Conservation (phyloP, 768 basidiomycete genomes). For the Trametes maxima region DNA sequence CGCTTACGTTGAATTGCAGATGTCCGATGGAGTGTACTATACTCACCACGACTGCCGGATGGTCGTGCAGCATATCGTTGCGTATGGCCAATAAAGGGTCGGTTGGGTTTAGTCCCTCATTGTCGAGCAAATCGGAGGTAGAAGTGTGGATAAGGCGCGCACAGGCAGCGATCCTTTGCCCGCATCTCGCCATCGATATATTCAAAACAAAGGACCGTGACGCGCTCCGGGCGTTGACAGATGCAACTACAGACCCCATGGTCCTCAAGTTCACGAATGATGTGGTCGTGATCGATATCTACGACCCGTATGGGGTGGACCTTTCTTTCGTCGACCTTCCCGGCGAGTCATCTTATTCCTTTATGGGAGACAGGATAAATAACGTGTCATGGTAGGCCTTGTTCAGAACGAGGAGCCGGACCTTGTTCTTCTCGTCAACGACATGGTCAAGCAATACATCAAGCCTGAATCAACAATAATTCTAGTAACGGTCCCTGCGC, state of each 20-base stretch:
- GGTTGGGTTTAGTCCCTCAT: conserved; percentile 32
- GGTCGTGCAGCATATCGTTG: conserved; percentile 32
- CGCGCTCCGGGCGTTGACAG: conserved; percentile 30
- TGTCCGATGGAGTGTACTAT: conserved; percentile 26
- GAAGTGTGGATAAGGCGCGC: conserved; percentile 50
- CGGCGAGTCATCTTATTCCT: conserved; percentile 33
- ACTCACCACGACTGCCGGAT: conserved; percentile 24
- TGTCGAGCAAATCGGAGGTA: conserved; percentile 37
- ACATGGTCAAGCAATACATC: conserved; percentile 53
- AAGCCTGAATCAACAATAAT: conserved; percentile 56
- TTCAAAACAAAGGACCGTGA: conserved; percentile 30
- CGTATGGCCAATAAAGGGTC: conserved; percentile 1
- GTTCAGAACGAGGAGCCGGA: conserved; percentile 54
- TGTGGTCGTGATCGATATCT: conserved; percentile 36
- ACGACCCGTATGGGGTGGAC: conserved; percentile 28
- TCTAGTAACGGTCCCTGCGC: conserved; percentile 67
- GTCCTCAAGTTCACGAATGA: conserved; percentile 33
- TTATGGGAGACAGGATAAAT: conserved; percentile 22
- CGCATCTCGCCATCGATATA: conserved; percentile 10
- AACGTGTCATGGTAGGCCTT: conserved; percentile 43
- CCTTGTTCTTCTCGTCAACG: conserved; percentile 47
- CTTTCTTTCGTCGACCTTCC: conserved; percentile 27
- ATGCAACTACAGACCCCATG: conserved; percentile 22
- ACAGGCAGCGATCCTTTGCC: conserved; percentile 47
- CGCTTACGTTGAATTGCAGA: conserved; percentile 1